Evolutionary conservation across 441 rosid species (phyloP).

Genomic region (Capsella rubella): DNA sequence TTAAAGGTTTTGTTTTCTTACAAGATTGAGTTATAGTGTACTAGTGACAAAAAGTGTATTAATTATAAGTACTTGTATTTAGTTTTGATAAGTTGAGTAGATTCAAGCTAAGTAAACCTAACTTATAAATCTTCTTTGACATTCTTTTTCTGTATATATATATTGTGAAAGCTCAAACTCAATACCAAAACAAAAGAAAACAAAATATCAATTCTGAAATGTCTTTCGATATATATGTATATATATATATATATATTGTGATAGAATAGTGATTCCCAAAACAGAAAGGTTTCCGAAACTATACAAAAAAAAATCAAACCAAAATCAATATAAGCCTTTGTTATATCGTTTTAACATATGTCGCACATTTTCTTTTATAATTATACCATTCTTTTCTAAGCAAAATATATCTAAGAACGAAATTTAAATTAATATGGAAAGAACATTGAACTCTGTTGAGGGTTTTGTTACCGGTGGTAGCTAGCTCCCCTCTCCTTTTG

Average conservation of each 20-base stretch:
- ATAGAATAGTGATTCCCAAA: neutral
- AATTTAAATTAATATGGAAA: neutral
- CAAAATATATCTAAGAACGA: neutral
- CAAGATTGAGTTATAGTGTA: neutral
- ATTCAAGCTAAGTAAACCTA: slow-evolving; percentile 3
- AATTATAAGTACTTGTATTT: neutral
- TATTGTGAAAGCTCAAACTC: neutral
- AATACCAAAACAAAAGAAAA: neutral
- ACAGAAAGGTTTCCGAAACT: too few relatives aligned
- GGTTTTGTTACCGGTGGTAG: too few relatives aligned
- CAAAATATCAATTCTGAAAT: neutral
- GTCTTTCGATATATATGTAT: neutral
- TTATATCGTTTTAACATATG: too few relatives aligned
- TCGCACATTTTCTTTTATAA: too few relatives aligned
- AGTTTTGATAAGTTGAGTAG: neutral
- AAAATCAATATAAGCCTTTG: too few relatives aligned
- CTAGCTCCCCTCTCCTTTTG: too few relatives aligned
- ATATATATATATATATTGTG: neutral
- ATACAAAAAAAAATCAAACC: too few relatives aligned
- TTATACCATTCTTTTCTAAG: neutral
- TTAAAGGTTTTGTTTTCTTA: neutral
- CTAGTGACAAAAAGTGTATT: neutral
- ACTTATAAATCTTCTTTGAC: neutral
- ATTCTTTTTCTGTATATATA: neutral
- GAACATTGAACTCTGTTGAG: neutral